A percentile compares a stretch with the other conserved stretches of the same genome.
Evolutionary conservation across 345 rosid species (phyloP).

Genomic region (Brassica napus): DNA sequence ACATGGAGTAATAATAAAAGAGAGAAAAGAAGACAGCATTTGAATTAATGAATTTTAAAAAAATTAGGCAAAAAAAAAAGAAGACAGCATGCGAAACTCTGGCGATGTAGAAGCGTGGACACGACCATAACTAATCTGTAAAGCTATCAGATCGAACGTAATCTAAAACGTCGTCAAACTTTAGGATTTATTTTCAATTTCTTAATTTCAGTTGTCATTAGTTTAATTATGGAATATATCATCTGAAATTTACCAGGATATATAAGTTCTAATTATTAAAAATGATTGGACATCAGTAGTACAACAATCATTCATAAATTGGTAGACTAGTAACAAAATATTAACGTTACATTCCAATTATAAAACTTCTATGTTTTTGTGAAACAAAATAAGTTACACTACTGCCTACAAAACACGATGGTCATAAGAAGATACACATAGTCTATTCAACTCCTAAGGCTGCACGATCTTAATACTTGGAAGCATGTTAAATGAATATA

Average conservation of each 20-base stretch:
- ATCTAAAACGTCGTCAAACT: background rate
- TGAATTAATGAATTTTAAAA: too few relatives aligned
- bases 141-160: background rate
- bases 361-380: background rate
- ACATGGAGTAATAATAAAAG: background rate
- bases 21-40: background rate
- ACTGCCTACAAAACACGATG: too few relatives aligned
- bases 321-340: background rate
- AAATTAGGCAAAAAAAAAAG: too few relatives aligned
- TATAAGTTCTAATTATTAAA: too few relatives aligned
- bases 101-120: conserved; percentile 30
- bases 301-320: too few relatives aligned
- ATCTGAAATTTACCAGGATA: background rate
- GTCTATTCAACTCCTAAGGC: too few relatives aligned
- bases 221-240: background rate
- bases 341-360: background rate
- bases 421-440: background rate
- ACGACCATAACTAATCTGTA: conserved; percentile 12
- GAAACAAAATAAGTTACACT: background rate
- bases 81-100: conserved; percentile 1
- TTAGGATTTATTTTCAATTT: background rate
- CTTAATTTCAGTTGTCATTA: background rate
- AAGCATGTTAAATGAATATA: background rate
- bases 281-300: background rate
- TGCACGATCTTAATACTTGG: background rate